Percentiles rank a stretch among this genome's conserved stretches.
phyloP scores from a whole-genome alignment of 2,329 filamentous ascomycete species.

The Claviceps purpurea region DNA sequence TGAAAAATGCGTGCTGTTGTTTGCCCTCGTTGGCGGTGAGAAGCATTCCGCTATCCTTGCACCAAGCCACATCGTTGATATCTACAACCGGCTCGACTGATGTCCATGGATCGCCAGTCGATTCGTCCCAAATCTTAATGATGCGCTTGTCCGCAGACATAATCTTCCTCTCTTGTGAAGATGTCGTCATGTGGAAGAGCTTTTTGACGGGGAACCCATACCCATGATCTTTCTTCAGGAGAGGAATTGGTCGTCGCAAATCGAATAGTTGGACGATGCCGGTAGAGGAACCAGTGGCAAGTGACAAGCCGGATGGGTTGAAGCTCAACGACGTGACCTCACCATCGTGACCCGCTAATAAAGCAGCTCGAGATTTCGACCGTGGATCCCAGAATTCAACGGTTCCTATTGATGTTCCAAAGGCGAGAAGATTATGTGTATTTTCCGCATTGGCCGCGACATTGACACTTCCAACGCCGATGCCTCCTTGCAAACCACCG shows the following conservation, averaged over 20 bases:
- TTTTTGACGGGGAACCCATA: constrained; percentile 89
- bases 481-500: constrained; percentile 72
- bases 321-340: constrained; percentile 85
- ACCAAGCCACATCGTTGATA: constrained; percentile 88
- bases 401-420: constrained; percentile 88
- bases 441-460: constrained; percentile 74
- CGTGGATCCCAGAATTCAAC: constrained; percentile 95
- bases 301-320: constrained; percentile 65
- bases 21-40: constrained; percentile 93
- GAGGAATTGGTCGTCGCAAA: constrained; percentile 70
- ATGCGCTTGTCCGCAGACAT: constrained; percentile 88
- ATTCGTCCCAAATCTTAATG: constrained; percentile 91
- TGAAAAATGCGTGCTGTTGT: constrained; percentile 89
- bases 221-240: constrained; percentile 88
- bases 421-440: constrained; percentile 81
- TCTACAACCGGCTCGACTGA: constrained; percentile 91
- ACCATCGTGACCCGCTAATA: constrained; percentile 54
- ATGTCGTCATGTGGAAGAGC: constrained; percentile 56
- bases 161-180: constrained; percentile 71
- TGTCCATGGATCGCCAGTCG: constrained; percentile 78
- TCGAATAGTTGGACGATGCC: constrained; percentile 88
- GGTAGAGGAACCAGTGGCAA: constrained; percentile 77
- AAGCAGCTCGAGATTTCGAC: constrained; percentile 66
- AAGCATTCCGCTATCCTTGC: constrained; percentile 85
- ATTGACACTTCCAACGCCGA: constrained; percentile 77